Evolutionary conservation across 2,329 filamentous ascomycete genomes (phyloP).

Genomic region (Monilinia vaccinii-corymbosi): DNA sequence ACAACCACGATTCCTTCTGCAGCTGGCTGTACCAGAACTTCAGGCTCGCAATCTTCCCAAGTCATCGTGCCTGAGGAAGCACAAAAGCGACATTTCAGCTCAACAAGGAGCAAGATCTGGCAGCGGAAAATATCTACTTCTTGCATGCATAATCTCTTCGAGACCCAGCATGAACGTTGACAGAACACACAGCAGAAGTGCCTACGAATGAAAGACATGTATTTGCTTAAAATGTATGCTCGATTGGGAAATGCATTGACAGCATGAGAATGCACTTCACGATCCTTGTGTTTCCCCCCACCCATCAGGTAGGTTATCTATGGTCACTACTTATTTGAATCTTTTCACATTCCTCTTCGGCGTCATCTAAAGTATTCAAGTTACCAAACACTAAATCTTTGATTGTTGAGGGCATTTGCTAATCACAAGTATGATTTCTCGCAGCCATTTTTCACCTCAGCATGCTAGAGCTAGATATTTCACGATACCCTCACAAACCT

Average conservation of each 20-base stretch:
- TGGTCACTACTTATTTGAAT: not conserved
- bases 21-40: not conserved
- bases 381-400: not conserved
- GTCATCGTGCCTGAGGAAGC: not conserved
- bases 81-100: not conserved
- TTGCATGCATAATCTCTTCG: conserved; percentile 1
- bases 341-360: not conserved
- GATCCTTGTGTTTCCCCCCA: not conserved
- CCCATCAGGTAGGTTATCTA: not conserved
- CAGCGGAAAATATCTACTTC: conserved; percentile 2
- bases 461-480: not conserved
- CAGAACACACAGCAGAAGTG: not conserved
- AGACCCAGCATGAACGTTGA: not conserved
- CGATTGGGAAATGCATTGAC: not conserved
- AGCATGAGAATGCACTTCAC: not conserved
- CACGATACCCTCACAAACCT: not conserved
- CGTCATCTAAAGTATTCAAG: not conserved
- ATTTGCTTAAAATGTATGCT: not conserved
- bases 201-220: not conserved
- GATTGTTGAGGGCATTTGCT: not conserved
- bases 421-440: not conserved
- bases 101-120: not conserved
- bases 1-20: not conserved
- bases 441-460: not conserved
- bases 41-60: not conserved